Conservation (phyloP, 371 early-diverging fungal species). For the Nematocida homosporus region DNA sequence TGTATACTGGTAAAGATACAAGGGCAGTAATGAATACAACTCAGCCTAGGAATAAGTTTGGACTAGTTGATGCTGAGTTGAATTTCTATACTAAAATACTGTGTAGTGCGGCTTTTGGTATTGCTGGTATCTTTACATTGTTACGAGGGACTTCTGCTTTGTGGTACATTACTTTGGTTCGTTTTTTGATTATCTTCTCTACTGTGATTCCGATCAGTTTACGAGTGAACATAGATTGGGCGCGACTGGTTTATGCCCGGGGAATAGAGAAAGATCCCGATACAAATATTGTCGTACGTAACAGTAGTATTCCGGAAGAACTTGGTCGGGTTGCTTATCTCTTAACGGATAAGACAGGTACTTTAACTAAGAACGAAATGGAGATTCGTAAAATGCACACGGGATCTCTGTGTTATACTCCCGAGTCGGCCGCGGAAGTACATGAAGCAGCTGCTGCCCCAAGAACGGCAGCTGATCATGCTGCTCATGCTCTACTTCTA, state of each 20-base stretch:
- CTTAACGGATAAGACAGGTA: constrained; percentile 96
- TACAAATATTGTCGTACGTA: constrained; percentile 74
- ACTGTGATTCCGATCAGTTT: constrained; percentile 93
- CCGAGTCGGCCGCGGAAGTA: constrained; percentile 71
- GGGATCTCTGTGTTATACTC: constrained; percentile 84
- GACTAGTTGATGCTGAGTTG: constrained; percentile 83
- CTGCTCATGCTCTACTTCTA: constrained; percentile 70
- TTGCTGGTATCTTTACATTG: constrained; percentile 78
- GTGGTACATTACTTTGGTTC: constrained; percentile 81
- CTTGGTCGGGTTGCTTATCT: constrained; percentile 90
- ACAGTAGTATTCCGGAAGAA: constrained; percentile 94
- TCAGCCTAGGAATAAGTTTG: constrained; percentile 86
- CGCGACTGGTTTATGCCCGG: constrained; percentile 78
- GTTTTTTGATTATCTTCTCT: constrained; percentile 90
- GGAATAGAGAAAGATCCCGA: constrained; percentile 70
- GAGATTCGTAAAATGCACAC: constrained; percentile 89
- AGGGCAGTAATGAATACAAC: constrained; percentile 93
- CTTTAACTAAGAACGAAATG: constrained; percentile 97
- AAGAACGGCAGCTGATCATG: constrained; percentile 27
- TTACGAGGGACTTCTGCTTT: constrained; percentile 79
- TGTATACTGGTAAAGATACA: constrained; percentile 93
- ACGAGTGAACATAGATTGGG: constrained; percentile 91
- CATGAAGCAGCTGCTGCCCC: constrained; percentile 27
- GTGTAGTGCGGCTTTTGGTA: constrained; percentile 33
- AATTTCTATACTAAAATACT: constrained; percentile 76